These are phyloP conservation scores for Tinospora cordifolia DNA, from an alignment of 164 flowering plant genomes.

Conservation along the genomic window DNA sequence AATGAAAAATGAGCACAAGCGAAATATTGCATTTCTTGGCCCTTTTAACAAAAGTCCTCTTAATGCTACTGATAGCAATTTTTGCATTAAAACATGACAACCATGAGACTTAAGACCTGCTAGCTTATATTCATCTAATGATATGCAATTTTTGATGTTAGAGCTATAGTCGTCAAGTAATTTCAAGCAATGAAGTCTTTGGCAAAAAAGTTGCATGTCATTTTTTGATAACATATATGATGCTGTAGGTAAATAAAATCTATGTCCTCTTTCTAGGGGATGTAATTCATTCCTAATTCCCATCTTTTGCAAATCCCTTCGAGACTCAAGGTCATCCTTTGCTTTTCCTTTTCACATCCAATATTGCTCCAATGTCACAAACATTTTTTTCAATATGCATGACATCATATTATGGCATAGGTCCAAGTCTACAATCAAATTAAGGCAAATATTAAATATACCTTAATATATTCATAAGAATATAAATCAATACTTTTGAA, in stretches of 20 bases:
- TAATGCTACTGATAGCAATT: not conserved
- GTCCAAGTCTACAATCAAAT: too few relatives aligned
- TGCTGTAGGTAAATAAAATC: not conserved
- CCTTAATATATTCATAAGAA: too few relatives aligned
- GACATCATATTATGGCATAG: not conserved
- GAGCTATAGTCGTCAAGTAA: slow-evolving; percentile 4
- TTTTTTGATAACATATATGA: not conserved
- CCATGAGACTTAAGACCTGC: not conserved
- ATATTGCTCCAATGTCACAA: not conserved
- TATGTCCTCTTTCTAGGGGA: not conserved
- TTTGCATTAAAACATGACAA: slow-evolving; percentile 3
- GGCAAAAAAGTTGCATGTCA: not conserved
- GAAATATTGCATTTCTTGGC: not conserved
- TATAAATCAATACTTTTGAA: too few relatives aligned
- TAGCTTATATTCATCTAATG: not conserved
- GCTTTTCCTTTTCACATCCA: not conserved
- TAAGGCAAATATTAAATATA: too few relatives aligned
- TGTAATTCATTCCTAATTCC: not conserved
- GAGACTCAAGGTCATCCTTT: slow-evolving; percentile 3
- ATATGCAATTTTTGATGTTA: not conserved
- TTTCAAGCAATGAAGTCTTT: not conserved
- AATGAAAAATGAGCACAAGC: too few relatives aligned
- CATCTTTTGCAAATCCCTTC: not conserved
- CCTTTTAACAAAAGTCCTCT: slow-evolving; percentile 2
- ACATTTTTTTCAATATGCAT: slow-evolving; percentile 11